Conservation (phyloP, 2,329 filamentous ascomycete genomes). For the Claviceps pusilla region DNA sequence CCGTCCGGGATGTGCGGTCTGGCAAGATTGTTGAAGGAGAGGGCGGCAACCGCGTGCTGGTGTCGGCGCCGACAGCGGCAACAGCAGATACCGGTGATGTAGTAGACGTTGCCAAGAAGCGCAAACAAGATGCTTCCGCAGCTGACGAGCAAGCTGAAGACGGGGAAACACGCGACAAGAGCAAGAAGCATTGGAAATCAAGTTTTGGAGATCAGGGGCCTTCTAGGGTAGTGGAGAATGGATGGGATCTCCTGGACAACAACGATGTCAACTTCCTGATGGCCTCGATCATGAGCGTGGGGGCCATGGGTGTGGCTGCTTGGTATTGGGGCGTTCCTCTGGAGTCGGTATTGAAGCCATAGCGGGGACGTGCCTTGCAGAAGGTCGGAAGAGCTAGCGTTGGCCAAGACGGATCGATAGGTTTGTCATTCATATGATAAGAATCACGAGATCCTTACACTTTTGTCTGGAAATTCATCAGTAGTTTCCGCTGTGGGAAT, state of each 20-base stretch:
- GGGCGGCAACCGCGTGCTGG: conserved; percentile 48
- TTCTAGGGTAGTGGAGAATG: conserved; percentile 51
- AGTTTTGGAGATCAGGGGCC: conserved; percentile 42
- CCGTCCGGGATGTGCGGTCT: conserved; percentile 66
- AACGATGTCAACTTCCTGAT: conserved; percentile 92
- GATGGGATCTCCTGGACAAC: conserved; percentile 68
- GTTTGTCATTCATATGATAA: no score
- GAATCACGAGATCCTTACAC: no score
- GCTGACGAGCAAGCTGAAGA: conserved; percentile 22
- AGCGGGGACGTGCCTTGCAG: background rate
- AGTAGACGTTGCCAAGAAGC: conserved; percentile 27
- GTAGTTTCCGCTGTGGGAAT: no score
- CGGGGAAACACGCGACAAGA: conserved; percentile 29
- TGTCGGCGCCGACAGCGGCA: conserved; percentile 19
- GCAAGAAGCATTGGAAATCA: conserved; percentile 30
- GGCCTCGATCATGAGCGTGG: conserved; percentile 67
- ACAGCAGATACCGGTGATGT: conserved; percentile 13
- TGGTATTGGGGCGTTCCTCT: conserved; percentile 46
- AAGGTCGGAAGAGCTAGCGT: no score
- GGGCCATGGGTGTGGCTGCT: conserved; percentile 52
- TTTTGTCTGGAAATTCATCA: no score
- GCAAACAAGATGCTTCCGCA: conserved; percentile 14
- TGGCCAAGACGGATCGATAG: no score
- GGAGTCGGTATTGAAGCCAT: conserved; percentile 12
- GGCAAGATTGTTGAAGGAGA: conserved; percentile 83